Evolutionary conservation across 2,329 filamentous ascomycete genomes (phyloP), one percentile per base, ranked within the genome.

Genomic region (Hawksworthiomyces lignivorus): DNA sequence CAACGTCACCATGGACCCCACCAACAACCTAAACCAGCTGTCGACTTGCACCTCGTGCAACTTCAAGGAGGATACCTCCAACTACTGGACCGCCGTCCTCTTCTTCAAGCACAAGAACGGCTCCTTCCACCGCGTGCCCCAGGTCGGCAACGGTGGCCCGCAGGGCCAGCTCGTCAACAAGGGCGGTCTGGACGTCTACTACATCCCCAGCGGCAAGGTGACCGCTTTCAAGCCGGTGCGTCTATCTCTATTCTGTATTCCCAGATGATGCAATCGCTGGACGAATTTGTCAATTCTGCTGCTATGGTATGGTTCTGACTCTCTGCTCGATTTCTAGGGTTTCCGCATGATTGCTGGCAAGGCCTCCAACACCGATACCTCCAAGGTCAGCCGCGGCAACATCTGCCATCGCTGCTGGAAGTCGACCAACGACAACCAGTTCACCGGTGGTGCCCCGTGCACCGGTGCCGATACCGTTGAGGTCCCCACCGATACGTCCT

Each of bases 371-470:
- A 63, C 59, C 18, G 59, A 66, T 49, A 50, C 61, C 45, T 56
- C 53, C 54, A 59, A 63, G 51, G 64, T 67, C 42, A 50, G 54
- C 48, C 54, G 50, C 48, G 54, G 55, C 43, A 64, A 63, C 55
- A 68, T 69, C 57, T 69, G 65, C 62, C 65, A 69, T 52, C 61
- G 64, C 41, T 68, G 65, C 59, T 69, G 65, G 65, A 69, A 62
- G 9, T 65, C 65, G 12, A 51, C 65, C 22, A 67, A 57, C 50
- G 69, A 72, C 50, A 61, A 56, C 58, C 61, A 56, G 24, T 72
- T 72, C 48, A 60, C 69, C 5, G 70, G 69, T 27, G 67, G 65
- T 30, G 67, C 68, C 17, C 70, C 70, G 24, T 73, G 69, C 65
- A 58, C 62, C 22, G 69, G 68, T 28, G 57, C 52, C 45, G 70